A percentile compares a stretch with the other conserved stretches of the same genome.
Conservation (phyloP, 768 basidiomycete genomes). For the Galerina marginata region DNA sequence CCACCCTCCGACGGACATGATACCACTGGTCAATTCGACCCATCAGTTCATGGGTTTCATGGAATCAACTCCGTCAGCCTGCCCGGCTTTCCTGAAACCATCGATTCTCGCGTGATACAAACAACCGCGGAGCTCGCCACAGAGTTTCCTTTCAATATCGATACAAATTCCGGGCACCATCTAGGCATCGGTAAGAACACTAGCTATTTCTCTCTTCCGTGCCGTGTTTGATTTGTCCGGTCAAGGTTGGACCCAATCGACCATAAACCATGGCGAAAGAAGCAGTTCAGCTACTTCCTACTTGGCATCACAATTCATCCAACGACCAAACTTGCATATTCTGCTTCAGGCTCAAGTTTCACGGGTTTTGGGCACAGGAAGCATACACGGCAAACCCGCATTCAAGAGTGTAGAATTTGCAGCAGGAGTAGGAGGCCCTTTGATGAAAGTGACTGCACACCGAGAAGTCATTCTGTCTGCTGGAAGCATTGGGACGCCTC, state of each 20-base stretch:
- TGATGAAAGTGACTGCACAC: slow-evolving; percentile 14
- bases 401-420: slow-evolving; percentile 17
- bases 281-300: slow-evolving; percentile 26
- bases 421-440: slow-evolving; percentile 24
- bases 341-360: slow-evolving; percentile 21
- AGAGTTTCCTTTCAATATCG: slow-evolving; percentile 41
- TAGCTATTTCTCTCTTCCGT: background rate
- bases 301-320: slow-evolving; percentile 14
- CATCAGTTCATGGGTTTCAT: slow-evolving; percentile 22
- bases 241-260: slow-evolving; percentile 21
- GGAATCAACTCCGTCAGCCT: slow-evolving; percentile 23
- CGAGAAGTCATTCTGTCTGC: slow-evolving; percentile 43
- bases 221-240: background rate
- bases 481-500: slow-evolving; percentile 40
- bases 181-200: slow-evolving; percentile 20
- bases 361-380: slow-evolving; percentile 9
- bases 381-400: background rate
- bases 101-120: slow-evolving; percentile 25
- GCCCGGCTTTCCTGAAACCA: slow-evolving; percentile 18
- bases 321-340: slow-evolving; percentile 24
- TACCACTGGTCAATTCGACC: slow-evolving; percentile 23
- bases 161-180: slow-evolving; percentile 23
- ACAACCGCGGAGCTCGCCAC: slow-evolving; percentile 26
- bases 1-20: slow-evolving; percentile 21
- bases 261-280: slow-evolving; percentile 19